Evolutionary conservation across 1,284 basidiomycete genomes (phyloP).

Genomic region (Mycena sp.): DNA sequence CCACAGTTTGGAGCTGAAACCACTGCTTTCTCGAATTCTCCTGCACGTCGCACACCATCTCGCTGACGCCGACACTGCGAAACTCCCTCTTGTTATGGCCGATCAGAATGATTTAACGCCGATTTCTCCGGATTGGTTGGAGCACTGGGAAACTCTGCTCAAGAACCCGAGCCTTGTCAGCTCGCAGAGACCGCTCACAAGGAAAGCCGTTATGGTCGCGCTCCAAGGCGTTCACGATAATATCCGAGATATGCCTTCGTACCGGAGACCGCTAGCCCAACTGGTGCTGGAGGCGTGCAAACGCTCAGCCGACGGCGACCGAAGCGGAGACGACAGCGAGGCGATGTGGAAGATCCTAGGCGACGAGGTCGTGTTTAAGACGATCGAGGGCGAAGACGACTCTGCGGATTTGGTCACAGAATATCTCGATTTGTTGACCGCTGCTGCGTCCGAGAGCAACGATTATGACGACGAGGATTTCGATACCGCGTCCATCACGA

Average conservation of each 20-base stretch:
- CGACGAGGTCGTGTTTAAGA: slow-evolving; percentile 67
- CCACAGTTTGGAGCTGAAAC: slow-evolving; percentile 64
- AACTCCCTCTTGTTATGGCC: slow-evolving; percentile 67
- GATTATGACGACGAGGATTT: slow-evolving; percentile 53
- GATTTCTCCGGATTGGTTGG: slow-evolving; percentile 74
- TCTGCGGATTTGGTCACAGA: slow-evolving; percentile 40
- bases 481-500: slow-evolving; percentile 52
- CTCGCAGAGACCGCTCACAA: slow-evolving; percentile 62
- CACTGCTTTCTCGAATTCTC: slow-evolving; percentile 70
- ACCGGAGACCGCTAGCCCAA: slow-evolving; percentile 70
- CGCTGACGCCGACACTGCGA: slow-evolving; percentile 69
- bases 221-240: slow-evolving; percentile 69
- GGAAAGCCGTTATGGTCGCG: slow-evolving; percentile 63
- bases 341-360: slow-evolving; percentile 72
- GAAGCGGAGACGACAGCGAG: slow-evolving; percentile 55
- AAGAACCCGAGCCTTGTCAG: slow-evolving; percentile 61
- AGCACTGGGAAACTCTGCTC: slow-evolving; percentile 70
- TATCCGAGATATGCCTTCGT: slow-evolving; percentile 74
- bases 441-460: slow-evolving; percentile 49
- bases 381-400: slow-evolving; percentile 51
- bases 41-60: slow-evolving; percentile 73
- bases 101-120: slow-evolving; percentile 76
- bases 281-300: slow-evolving; percentile 67
- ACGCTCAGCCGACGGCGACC: slow-evolving; percentile 47
- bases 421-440: slow-evolving; percentile 53